Evolutionary conservation across 2,329 filamentous ascomycete species (phyloP).

Genomic region (Salinomyces thailandicus): DNA sequence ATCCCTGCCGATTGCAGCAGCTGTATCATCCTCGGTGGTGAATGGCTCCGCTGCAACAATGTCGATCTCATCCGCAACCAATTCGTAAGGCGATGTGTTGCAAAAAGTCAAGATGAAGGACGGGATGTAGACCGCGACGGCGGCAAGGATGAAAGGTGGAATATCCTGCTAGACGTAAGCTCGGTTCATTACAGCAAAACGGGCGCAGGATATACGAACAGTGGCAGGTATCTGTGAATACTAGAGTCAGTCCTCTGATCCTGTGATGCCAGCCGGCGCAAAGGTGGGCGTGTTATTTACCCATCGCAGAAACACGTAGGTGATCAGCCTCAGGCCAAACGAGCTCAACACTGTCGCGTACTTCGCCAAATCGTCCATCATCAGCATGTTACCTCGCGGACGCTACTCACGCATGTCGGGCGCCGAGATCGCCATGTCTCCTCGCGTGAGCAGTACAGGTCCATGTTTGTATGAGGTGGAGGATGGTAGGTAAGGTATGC

Average conservation of each 20-base stretch:
- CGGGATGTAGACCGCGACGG: slow-evolving; percentile 37
- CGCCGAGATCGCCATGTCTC: too few relatives aligned
- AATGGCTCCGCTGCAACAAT: slow-evolving; percentile 29
- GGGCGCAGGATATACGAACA: slow-evolving; percentile 16
- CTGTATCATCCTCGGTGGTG: neutral
- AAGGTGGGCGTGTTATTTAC: slow-evolving; percentile 16
- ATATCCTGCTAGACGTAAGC: slow-evolving; percentile 20
- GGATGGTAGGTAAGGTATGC: too few relatives aligned
- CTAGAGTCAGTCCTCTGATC: slow-evolving; percentile 6
- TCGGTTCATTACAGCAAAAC: slow-evolving; percentile 4
- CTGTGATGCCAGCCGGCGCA: slow-evolving; percentile 11
- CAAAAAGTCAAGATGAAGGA: slow-evolving; percentile 26
- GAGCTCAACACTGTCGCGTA: slow-evolving; percentile 7
- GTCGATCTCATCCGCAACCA: slow-evolving; percentile 26
- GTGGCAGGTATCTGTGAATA: slow-evolving; percentile 26
- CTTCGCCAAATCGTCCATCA: slow-evolving; percentile 3
- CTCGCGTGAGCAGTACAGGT: too few relatives aligned
- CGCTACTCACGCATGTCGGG: too few relatives aligned
- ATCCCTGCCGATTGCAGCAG: slow-evolving; percentile 17
- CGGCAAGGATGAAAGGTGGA: slow-evolving; percentile 26
- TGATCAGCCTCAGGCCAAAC: slow-evolving; percentile 9
- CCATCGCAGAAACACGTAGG: slow-evolving; percentile 20
- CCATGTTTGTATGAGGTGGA: too few relatives aligned
- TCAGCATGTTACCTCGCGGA: too few relatives aligned
- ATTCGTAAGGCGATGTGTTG: slow-evolving; percentile 22